A percentile compares a stretch with the other conserved stretches of the same genome.
These are phyloP conservation scores for Beta vulgaris DNA, from an alignment of 148 eudicot species.

Conservation along the genomic window DNA sequence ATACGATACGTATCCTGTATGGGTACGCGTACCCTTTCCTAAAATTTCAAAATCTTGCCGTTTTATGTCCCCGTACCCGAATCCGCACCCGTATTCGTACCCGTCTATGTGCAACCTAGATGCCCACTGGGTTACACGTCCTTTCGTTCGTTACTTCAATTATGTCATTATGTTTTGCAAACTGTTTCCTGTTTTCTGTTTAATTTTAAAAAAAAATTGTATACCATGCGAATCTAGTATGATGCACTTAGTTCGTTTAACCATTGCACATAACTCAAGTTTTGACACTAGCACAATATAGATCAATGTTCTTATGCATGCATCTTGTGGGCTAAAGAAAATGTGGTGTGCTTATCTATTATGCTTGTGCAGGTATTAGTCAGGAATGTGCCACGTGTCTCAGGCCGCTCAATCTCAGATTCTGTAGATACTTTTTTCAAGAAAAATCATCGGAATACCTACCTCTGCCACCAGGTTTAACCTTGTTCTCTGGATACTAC, in stretches of 20 bases:
- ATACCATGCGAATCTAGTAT: neutral
- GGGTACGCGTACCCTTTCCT: no score
- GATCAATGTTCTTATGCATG: neutral
- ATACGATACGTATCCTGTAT: no score
- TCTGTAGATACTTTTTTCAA: constrained; percentile 74
- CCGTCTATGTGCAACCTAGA: no score
- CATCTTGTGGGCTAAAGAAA: neutral
- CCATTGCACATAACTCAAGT: neutral
- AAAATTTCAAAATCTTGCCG: no score
- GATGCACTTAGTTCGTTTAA: neutral
- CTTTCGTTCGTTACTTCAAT: neutral
- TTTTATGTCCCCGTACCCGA: no score
- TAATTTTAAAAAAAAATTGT: neutral
- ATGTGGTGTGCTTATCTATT: constrained; percentile 9
- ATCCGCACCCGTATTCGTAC: no score
- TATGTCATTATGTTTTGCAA: no score
- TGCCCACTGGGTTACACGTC: no score
- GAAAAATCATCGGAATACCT: constrained; percentile 77
- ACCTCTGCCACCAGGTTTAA: constrained; percentile 85
- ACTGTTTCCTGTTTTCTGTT: neutral
- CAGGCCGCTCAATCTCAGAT: constrained; percentile 73
- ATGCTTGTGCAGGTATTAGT: constrained; percentile 71
- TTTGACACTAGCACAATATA: neutral
- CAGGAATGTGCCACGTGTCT: constrained; percentile 69
- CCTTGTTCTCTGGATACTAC: neutral